Conservation (phyloP, 768 basidiomycete species). For the Lentinus tigrinus region DNA sequence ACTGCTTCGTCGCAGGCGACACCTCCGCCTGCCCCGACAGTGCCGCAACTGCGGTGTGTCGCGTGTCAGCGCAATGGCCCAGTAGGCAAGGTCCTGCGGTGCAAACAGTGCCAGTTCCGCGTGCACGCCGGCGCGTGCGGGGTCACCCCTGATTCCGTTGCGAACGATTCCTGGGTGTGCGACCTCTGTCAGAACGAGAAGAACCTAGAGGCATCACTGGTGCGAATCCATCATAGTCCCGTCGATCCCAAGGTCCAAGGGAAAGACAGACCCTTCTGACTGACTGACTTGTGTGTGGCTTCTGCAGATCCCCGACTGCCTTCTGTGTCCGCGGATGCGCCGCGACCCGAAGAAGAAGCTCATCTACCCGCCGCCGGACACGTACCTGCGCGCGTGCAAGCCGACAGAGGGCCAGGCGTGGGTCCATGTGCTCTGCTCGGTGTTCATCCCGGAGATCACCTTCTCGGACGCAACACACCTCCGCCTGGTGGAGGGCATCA, state of each 20-base stretch:
- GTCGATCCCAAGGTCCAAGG: no score
- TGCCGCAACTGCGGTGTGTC: conserved; percentile 69
- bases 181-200: conserved; percentile 87
- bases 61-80: conserved; percentile 77
- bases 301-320: conserved; percentile 73
- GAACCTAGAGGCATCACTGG: conserved; percentile 77
- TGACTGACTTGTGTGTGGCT: conserved; percentile 1
- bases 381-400: conserved; percentile 75
- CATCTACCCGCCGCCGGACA: conserved; percentile 51
- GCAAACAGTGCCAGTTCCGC: conserved; percentile 75
- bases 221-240: conserved; percentile 37
- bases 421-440: conserved; percentile 88
- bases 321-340: conserved; percentile 72
- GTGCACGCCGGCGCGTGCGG: conserved; percentile 80
- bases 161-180: conserved; percentile 78
- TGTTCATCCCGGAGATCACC: conserved; percentile 81
- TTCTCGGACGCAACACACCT: conserved; percentile 76
- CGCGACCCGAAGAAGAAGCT: conserved; percentile 49
- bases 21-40: conserved; percentile 57
- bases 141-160: conserved; percentile 58
- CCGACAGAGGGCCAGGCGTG: conserved; percentile 93
- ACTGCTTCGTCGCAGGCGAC: conserved; percentile 53
- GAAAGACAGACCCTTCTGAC: neutral
- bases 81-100: conserved; percentile 75
- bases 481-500: conserved; percentile 84